Percentiles rank a stretch among this genome's conserved stretches.
These are phyloP conservation scores for Penicillium lividum DNA, from an alignment of 495 filamentous ascomycete genomes.

Conservation along the genomic window DNA sequence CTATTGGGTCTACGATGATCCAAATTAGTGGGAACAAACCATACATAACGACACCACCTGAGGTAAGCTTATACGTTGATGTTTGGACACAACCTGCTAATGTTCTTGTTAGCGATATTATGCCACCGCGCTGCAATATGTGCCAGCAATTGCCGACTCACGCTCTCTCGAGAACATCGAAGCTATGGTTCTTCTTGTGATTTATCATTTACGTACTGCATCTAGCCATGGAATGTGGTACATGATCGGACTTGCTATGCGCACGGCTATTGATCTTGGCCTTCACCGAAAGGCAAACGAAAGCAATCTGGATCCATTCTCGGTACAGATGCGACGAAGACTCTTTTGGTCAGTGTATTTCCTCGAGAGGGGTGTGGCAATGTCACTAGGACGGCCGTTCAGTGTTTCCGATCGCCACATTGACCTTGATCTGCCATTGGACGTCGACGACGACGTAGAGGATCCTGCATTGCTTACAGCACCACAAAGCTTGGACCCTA, in stretches of 20 bases:
- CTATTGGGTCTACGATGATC: conserved; percentile 53
- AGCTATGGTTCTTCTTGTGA: conserved; percentile 55
- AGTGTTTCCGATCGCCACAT: conserved; percentile 56
- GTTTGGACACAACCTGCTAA: not conserved
- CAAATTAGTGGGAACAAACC: conserved; percentile 42
- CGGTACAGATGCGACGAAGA: conserved; percentile 49
- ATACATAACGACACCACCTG: conserved; percentile 47
- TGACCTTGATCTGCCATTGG: conserved; percentile 50
- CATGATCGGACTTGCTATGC: conserved; percentile 57
- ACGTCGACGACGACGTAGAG: conserved; percentile 49
- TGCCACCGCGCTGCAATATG: conserved; percentile 50
- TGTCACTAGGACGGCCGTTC: conserved; percentile 53
- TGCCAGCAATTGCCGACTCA: conserved; percentile 51
- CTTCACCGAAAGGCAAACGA: conserved; percentile 53
- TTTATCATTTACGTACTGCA: conserved; percentile 53
- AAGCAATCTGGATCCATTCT: conserved; percentile 46
- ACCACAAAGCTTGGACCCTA: conserved; percentile 25
- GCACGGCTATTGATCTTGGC: conserved; percentile 55
- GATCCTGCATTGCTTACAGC: conserved; percentile 43
- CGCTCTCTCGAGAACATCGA: conserved; percentile 55
- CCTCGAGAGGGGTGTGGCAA: conserved; percentile 50
- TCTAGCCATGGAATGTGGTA: conserved; percentile 59
- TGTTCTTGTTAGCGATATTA: conserved; percentile 42
- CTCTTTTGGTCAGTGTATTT: conserved; percentile 59
- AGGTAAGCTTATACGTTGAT: conserved; percentile 25